A percentile compares a stretch with the other conserved stretches of the same genome.
Evolutionary conservation across 352 stramenopile species (phyloP).

Genomic region (Pythium brassicae): DNA sequence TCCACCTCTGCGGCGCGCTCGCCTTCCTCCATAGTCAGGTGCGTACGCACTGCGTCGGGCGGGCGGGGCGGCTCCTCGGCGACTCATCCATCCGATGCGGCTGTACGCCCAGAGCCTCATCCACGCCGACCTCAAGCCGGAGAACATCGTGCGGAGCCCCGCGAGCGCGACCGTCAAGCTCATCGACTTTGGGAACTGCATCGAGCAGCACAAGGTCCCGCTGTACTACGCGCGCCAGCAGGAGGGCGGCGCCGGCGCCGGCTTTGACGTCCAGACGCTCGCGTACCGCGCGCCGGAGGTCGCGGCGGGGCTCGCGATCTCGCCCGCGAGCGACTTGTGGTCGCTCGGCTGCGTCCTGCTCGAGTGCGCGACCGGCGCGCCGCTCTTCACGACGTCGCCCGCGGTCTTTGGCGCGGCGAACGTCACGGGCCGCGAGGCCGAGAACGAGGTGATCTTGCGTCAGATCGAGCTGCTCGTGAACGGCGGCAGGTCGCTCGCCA

Average conservation of each 20-base stretch:
- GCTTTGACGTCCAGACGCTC: slow-evolving; percentile 73
- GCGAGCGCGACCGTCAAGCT: slow-evolving; percentile 33
- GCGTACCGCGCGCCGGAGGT: slow-evolving; percentile 73
- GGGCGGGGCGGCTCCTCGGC: too few relatives aligned
- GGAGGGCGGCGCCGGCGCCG: slow-evolving; percentile 19
- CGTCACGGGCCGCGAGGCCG: background rate
- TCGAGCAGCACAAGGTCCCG: slow-evolving; percentile 35
- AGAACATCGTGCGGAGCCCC: slow-evolving; percentile 48
- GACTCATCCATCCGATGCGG: too few relatives aligned
- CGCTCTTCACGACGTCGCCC: slow-evolving; percentile 39
- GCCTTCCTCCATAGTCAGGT: slow-evolving; percentile 53
- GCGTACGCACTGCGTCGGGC: too few relatives aligned
- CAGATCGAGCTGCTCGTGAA: slow-evolving; percentile 43
- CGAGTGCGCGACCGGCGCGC: slow-evolving; percentile 49
- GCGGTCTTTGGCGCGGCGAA: background rate
- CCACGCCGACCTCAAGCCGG: slow-evolving; percentile 74
- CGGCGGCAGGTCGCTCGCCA: slow-evolving; percentile 19
- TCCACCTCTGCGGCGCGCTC: slow-evolving; percentile 60
- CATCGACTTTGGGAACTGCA: slow-evolving; percentile 77
- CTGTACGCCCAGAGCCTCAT: slow-evolving; percentile 43
- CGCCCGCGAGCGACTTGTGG: slow-evolving; percentile 72
- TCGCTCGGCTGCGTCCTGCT: slow-evolving; percentile 70
- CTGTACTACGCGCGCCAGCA: slow-evolving; percentile 23
- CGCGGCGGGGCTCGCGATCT: slow-evolving; percentile 49
- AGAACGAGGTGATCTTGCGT: slow-evolving; percentile 36